Conservation (phyloP, 2,329 filamentous ascomycete species). For the Cladosporium phlei region DNA sequence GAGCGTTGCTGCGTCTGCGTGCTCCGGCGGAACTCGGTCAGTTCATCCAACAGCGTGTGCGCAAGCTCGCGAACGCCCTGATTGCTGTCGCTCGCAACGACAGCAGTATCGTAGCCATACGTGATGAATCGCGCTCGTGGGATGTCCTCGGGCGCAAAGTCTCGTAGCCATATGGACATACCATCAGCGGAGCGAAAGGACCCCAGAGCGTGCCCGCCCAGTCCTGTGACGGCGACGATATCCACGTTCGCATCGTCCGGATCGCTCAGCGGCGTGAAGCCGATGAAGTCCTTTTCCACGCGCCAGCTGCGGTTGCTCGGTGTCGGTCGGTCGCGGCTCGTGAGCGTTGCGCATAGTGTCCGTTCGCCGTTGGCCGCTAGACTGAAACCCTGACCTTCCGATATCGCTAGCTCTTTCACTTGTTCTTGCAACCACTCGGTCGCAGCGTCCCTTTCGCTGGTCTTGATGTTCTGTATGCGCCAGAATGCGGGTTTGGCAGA, state of each 20-base stretch:
- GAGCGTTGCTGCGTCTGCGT: slow-evolving; percentile 1
- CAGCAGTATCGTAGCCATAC: slow-evolving; percentile 5
- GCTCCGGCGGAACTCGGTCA: background rate
- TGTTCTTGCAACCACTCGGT: background rate
- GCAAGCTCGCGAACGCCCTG: slow-evolving; percentile 2
- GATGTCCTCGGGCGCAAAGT: slow-evolving; percentile 1
- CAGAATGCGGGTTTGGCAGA: background rate
- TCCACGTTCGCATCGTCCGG: slow-evolving; percentile 7
- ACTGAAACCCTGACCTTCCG: slow-evolving; percentile 6
- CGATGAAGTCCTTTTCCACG: slow-evolving; percentile 8
- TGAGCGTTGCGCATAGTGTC: slow-evolving; percentile 10
- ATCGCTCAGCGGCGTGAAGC: slow-evolving; percentile 12
- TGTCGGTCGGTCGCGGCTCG: background rate
- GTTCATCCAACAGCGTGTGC: background rate
- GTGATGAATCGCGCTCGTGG: slow-evolving; percentile 3
- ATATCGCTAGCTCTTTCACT: background rate
- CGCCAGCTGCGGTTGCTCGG: background rate
- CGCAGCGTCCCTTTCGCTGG: background rate
- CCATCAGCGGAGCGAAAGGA: slow-evolving; percentile 6
- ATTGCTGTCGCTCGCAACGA: background rate
- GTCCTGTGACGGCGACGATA: slow-evolving; percentile 11
- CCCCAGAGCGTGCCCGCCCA: slow-evolving; percentile 11
- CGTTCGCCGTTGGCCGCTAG: slow-evolving; percentile 1
- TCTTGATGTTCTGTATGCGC: slow-evolving; percentile 5
- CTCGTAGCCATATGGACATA: slow-evolving; percentile 1